Base-by-base conservation (phyloP, 768 basidiomycete species). In the Kwoniella mangroviensis region DNA sequence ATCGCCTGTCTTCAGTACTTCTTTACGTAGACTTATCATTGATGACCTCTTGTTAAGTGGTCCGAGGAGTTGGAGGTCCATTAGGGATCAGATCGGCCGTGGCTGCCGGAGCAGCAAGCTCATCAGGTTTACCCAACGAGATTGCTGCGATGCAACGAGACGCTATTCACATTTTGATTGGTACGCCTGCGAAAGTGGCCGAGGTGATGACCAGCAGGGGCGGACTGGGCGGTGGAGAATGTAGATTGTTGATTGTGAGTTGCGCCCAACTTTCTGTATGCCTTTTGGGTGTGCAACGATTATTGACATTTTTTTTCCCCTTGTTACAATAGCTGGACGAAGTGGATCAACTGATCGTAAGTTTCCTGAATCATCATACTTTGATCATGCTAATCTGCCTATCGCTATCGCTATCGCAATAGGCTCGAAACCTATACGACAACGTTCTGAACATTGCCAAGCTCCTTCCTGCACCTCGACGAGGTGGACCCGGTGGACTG, bases 131-230 rank as follows among this genome's bases (percentile, higher is more conserved):
- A 26, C 85, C 85, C 21, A 92, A 92, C 77, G 94, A 97, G 78
- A 84, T 93, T 22, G 90, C 92, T 19, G 85, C 91, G 43, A 87
- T 98, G 61, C 91, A 94, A 71, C 92, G 95, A 84, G 95, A 91
- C 76, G 90, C 92, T 85, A 93, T 96, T 10, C 95, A 98, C 76
- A 89, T 99, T 73, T 90, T 99, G 69, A 94, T 96, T 77, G 97
- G 97, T 42, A 98, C 97, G 2, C 97, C 97, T 12, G 97, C 97
- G 80, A 95, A 96, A 84, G 85, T 99, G 17, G 90, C 96, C 79
- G 93, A 95, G 55, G 86, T 98, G 28, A 94, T 99, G 79, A 92
- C 91, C 2, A 84, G 88, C 13, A 86, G 91, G 24, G 90, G 91
- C 42, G 92, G 92, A 15, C 86, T 96, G 63, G 79, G 85, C 15